Evolutionary conservation across 768 basidiomycete species (phyloP), one percentile per base, ranked within the genome.

Genomic region (Suillus plorans): DNA sequence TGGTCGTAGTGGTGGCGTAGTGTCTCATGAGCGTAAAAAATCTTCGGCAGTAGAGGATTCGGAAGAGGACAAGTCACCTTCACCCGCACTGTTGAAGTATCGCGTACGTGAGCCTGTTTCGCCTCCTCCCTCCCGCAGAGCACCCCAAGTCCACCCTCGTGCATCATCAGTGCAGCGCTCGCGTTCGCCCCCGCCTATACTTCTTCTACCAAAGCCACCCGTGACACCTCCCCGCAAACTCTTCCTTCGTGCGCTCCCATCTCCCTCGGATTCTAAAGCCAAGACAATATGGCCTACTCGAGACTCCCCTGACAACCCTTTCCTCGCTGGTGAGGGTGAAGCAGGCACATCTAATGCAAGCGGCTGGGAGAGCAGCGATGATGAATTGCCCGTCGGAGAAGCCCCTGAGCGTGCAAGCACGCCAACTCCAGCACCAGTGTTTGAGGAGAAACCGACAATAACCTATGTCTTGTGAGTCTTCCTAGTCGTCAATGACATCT

Each of bases 271-370:
- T 8, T 72, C 80, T 1, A 79, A 77, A 58, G 71, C 72, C 18
- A 78, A 72, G 62, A 67, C 72, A 67, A 73, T 73, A 47, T 70
- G 70, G 62, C 77, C 80, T 50, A 74, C 77, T 63, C 85, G 86
- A 20, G 89, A 90, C 73, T 88, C 89, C 4, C 89, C 89, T 1
- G 82, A 87, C 66, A 91, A 91, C 64, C 90, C 90, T 0, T 91
- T 92, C 79, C 80, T 91, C 13, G 78, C 76, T 31, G 81, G 81
- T 1, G 79, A 81, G 28, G 55, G 66, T 20, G 68, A 73, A 45
- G 70, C 72, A 9, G 72, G 63, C 49, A 53, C 63, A 36, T 59
- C 42, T 34, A 61, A 45, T 47, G 67, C 74, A 4, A 61, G 22
- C 6, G 74, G 69, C 52, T 76, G 75, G 74, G 75, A 74, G 31